Conservation (phyloP, 1,284 basidiomycete genomes). For the Pascua sp. region DNA sequence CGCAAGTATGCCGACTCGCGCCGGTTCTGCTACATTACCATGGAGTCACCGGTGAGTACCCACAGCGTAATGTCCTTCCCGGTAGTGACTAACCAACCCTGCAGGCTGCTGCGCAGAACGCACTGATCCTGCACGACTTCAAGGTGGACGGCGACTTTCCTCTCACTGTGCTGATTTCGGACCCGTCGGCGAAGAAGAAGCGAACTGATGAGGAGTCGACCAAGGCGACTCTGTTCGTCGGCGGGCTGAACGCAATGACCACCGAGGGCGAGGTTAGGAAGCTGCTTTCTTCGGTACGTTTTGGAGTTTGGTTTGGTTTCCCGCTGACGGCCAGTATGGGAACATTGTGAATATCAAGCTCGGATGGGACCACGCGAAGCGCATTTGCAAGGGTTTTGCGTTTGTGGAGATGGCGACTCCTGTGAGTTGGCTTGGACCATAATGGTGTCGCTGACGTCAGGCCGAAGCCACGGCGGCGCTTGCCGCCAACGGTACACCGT, state of each 20-base stretch:
- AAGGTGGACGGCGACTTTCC: slow-evolving; percentile 63
- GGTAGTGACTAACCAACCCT: background rate
- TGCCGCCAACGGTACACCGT: slow-evolving; percentile 73
- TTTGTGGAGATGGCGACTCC: slow-evolving; percentile 87
- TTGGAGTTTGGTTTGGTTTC: slow-evolving; percentile 7
- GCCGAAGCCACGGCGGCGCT: slow-evolving; percentile 68
- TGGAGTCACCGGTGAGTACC: slow-evolving; percentile 67
- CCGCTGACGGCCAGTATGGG: slow-evolving; percentile 62
- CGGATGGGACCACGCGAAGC: slow-evolving; percentile 63
- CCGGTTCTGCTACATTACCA: slow-evolving; percentile 94
- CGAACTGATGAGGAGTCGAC: slow-evolving; percentile 68
- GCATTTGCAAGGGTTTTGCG: slow-evolving; percentile 77
- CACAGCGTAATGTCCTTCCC: too few species aligned
- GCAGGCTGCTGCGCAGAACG: slow-evolving; percentile 70
- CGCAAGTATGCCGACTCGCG: slow-evolving; percentile 88
- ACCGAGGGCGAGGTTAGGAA: slow-evolving; percentile 66
- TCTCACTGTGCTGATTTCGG: slow-evolving; percentile 81
- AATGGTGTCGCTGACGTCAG: slow-evolving; percentile 48
- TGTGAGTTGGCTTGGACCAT: slow-evolving; percentile 52
- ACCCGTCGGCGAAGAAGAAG: slow-evolving; percentile 82
- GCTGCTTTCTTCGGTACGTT: slow-evolving; percentile 79
- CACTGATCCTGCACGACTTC: slow-evolving; percentile 70
- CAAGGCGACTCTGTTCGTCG: slow-evolving; percentile 84
- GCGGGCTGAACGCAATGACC: slow-evolving; percentile 62
- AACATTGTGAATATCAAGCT: slow-evolving; percentile 74